phyloP scores from a whole-genome alignment of 1,284 basidiomycete species.

The Malassezia restricta region DNA sequence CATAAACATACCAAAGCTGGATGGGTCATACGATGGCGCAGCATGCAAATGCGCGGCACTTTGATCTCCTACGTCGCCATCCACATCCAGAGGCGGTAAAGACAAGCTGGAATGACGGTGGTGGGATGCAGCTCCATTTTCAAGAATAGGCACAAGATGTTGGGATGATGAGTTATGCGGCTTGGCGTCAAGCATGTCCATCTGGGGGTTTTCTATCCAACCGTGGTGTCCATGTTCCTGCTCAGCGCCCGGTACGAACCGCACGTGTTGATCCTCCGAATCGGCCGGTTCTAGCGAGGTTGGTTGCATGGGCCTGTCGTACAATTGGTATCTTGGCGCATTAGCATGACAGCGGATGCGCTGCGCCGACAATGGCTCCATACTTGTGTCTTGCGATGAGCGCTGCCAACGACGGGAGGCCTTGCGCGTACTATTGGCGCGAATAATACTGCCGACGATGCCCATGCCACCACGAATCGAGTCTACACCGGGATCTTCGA shows the following conservation, averaged over 20 bases:
- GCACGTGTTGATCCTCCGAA: constrained; percentile 18
- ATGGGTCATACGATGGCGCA: neutral
- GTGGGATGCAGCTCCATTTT: neutral
- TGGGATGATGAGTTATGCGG: neutral
- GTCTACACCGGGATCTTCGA: constrained; percentile 44
- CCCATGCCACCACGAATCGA: constrained; percentile 43
- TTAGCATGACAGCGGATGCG: constrained; percentile 14
- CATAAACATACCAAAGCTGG: neutral
- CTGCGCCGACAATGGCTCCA: constrained; percentile 1
- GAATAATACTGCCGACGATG: constrained; percentile 40
- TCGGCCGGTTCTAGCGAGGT: constrained; percentile 13
- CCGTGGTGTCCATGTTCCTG: constrained; percentile 28
- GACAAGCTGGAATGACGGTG: neutral
- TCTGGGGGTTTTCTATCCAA: neutral
- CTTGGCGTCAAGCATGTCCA: neutral
- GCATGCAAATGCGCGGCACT: constrained; percentile 1
- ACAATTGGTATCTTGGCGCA: constrained; percentile 33
- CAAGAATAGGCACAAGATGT: constrained; percentile 9
- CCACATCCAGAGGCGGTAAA: neutral
- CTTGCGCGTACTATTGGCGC: constrained; percentile 35
- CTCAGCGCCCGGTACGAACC: constrained; percentile 21
- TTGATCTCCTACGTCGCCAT: constrained; percentile 8
- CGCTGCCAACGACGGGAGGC: constrained; percentile 21
- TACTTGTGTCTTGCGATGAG: constrained; percentile 20
- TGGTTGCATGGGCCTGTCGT: constrained; percentile 23